These are phyloP conservation scores for Saksenaea oblongispora DNA, from an alignment of 371 early-diverging fungal species.

Conservation along the genomic window DNA sequence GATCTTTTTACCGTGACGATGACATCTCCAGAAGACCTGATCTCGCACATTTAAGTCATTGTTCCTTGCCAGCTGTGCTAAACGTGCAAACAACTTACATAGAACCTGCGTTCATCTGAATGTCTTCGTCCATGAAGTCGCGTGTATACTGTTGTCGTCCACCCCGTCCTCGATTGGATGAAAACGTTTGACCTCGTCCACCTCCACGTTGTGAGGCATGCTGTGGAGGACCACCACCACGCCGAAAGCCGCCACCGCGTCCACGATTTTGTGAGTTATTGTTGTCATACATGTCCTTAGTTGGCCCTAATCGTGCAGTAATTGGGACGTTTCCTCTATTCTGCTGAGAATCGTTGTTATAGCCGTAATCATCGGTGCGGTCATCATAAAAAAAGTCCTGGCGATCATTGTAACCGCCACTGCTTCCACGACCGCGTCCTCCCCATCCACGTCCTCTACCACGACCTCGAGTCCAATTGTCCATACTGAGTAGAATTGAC, in stretches of 20 bases:
- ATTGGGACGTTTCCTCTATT: constrained; percentile 18
- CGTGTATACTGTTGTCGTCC: constrained; percentile 26
- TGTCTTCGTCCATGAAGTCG: constrained; percentile 43
- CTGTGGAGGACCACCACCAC: background rate
- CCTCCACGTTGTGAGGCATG: constrained; percentile 7
- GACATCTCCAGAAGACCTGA: constrained; percentile 13
- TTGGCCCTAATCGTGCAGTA: constrained; percentile 31
- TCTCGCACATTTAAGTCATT: constrained; percentile 1
- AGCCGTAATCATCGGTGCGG: constrained; percentile 5
- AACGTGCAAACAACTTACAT: constrained; percentile 9
- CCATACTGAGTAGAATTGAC: background rate
- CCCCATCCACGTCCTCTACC: constrained; percentile 21
- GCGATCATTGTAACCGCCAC: constrained; percentile 7
- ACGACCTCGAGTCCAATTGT: constrained; percentile 14
- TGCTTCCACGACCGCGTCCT: constrained; percentile 22
- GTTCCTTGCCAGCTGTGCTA: background rate
- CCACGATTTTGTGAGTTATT: constrained; percentile 2
- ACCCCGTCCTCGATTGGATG: constrained; percentile 19
- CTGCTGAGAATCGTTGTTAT: background rate
- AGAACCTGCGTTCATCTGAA: constrained; percentile 31
- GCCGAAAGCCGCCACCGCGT: background rate
- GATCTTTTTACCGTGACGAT: constrained; percentile 9
- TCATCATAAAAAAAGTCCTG: constrained; percentile 8
- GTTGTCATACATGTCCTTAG: constrained; percentile 3
- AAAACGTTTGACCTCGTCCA: constrained; percentile 6